Conservation (phyloP, 192 early-diverging fungal genomes). For the Spizellomyces sp. region DNA sequence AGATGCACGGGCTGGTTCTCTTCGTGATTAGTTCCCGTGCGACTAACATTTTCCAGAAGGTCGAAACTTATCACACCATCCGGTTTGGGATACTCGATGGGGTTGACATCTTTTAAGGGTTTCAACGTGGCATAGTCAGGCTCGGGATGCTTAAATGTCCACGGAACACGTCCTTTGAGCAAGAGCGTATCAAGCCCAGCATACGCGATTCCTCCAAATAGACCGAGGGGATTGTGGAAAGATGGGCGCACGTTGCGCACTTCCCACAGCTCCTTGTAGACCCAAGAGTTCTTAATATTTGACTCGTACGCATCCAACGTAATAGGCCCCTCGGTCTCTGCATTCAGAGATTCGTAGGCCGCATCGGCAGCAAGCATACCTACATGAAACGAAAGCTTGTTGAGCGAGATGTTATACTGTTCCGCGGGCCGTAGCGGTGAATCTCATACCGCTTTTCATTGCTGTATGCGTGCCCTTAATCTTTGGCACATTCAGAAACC, state of each 20-base stretch:
- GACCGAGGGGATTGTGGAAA: slow-evolving; percentile 85
- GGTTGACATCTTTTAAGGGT: slow-evolving; percentile 65
- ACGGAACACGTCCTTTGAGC: slow-evolving; percentile 89
- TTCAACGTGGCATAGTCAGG: slow-evolving; percentile 80
- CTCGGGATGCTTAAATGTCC: slow-evolving; percentile 86
- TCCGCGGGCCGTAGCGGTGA: not conserved
- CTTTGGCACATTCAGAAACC: slow-evolving; percentile 96
- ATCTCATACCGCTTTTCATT: slow-evolving; percentile 83
- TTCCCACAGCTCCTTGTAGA: slow-evolving; percentile 86
- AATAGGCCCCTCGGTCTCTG: slow-evolving; percentile 59
- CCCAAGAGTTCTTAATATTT: slow-evolving; percentile 82
- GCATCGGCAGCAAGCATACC: slow-evolving; percentile 91
- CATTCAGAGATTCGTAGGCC: slow-evolving; percentile 71
- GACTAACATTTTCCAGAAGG: slow-evolving; percentile 87
- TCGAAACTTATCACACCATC: slow-evolving; percentile 96
- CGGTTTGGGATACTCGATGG: slow-evolving; percentile 95
- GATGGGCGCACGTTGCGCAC: slow-evolving; percentile 94
- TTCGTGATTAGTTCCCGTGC: slow-evolving; percentile 91
- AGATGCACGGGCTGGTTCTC: slow-evolving; percentile 96
- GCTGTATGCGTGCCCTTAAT: slow-evolving; percentile 99
- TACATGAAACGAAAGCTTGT: slow-evolving; percentile 14
- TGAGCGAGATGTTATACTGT: not conserved
- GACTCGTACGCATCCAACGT: slow-evolving; percentile 77
- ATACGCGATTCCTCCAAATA: slow-evolving; percentile 84
- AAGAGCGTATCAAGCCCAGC: slow-evolving; percentile 88